Base-by-base conservation (phyloP, 768 basidiomycete genomes). In the Mycena haematopus region DNA sequence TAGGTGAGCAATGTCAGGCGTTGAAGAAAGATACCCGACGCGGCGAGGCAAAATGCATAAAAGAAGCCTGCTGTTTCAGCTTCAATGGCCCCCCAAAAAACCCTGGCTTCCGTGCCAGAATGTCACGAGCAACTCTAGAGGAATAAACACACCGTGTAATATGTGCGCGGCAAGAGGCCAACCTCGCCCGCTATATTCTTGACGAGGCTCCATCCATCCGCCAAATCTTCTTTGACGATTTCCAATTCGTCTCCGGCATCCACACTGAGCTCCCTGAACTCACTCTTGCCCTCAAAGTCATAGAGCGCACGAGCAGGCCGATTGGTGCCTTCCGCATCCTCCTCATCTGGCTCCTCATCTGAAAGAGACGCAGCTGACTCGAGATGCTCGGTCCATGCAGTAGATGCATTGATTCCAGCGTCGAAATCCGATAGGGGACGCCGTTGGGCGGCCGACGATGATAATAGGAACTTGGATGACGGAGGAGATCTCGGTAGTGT, bases 171-270 rank as follows among this genome's bases (percentile, higher is more conserved):
- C 50, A 93, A 65, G 61, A 93, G 74, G 1, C 92, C 92, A 58
- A 90, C 74, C 69, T 88, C 86, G 31, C 84, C 85, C n/a, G 73
- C 77, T 13, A 68, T 74, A 60, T 78, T 81, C 75, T 79, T 84
- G 15, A 89, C 88, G 36, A 93, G 78, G 75, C 92, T 92, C 92
- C 92, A 93, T 6, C 91, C 92, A 65, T 92, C 90, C 8, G 86
- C 86, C 1, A 87, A 79, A 56, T 91, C 82, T 63, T 91, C 89
- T 65, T 84, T 88, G 52, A 95, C 69, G n/a, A 92, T 77, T 51
- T 87, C 84, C 22, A 95, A 72, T 63, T 82, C 82, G 65, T 92
- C 89, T 14, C 92, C 91, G 1, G 89, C 90, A 58, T 80, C 78
- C 19, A 92, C 84, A 8, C 72, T 78, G 24, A 93, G 80, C 73